Percentiles rank a stretch among this genome's conserved stretches.
phyloP scores from a whole-genome alignment of 768 basidiomycete genomes.

The Cystobasidium onofrii region DNA sequence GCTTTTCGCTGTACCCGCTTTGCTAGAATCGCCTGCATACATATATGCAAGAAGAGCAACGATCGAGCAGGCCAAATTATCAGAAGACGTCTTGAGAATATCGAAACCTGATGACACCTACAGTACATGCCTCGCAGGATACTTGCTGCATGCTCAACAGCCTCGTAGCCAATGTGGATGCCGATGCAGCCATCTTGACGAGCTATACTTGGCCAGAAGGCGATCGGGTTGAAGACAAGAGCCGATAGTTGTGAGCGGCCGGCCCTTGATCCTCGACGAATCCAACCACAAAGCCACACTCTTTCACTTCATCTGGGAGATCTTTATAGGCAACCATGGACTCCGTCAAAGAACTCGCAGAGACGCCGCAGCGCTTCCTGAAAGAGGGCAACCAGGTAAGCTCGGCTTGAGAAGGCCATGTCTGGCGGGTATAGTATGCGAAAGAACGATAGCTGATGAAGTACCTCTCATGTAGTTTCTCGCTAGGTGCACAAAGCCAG shows the following conservation, averaged over 20 bases:
- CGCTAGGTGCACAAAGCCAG: constrained; percentile 94
- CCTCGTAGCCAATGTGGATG: neutral
- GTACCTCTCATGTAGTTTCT: constrained; percentile 60
- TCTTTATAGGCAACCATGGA: constrained; percentile 22
- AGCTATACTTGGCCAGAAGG: neutral
- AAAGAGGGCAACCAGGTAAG: constrained; percentile 86
- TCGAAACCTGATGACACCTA: neutral
- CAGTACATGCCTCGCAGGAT: neutral
- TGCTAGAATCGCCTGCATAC: neutral
- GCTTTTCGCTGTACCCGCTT: neutral
- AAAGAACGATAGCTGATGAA: neutral
- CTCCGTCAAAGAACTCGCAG: constrained; percentile 68
- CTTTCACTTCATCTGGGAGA: too few species aligned
- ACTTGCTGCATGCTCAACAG: neutral
- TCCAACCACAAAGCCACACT: neutral
- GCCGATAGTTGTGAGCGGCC: neutral
- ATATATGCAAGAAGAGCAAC: neutral
- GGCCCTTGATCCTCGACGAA: neutral
- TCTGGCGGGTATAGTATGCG: neutral
- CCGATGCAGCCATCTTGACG: neutral
- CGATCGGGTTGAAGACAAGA: neutral
- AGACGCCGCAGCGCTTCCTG: constrained; percentile 82
- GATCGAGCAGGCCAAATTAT: neutral
- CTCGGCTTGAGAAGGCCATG: constrained; percentile 60
- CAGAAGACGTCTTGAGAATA: neutral